These are phyloP conservation scores for Inga leiocalycina DNA, from an alignment of 306 rosid genomes.

Conservation along the genomic window DNA sequence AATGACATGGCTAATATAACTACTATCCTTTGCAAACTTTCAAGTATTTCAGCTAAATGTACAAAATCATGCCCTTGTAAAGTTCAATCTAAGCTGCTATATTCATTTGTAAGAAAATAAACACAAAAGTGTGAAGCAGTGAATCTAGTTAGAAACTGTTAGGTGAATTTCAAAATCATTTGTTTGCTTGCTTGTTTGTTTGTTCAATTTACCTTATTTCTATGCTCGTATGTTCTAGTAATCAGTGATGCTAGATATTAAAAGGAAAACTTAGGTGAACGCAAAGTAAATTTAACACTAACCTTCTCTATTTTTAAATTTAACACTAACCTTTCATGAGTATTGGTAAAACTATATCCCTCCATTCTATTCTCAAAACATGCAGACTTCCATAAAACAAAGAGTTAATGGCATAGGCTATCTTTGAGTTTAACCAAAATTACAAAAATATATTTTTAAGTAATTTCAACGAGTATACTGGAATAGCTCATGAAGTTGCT, in stretches of 20 bases:
- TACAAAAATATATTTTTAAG: background rate
- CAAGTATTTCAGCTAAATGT: background rate
- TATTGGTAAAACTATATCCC: background rate
- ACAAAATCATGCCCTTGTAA: background rate
- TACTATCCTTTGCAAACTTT: background rate
- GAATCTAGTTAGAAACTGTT: background rate
- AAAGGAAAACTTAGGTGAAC: no score
- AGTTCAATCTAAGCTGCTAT: background rate
- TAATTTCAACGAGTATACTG: background rate
- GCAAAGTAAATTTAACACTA: no score
- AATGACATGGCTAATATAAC: background rate
- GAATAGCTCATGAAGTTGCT: background rate
- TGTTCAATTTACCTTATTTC: background rate
- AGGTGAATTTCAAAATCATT: background rate
- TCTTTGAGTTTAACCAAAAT: background rate
- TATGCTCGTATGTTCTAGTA: background rate
- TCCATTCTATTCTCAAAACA: background rate
- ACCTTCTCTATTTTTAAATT: background rate
- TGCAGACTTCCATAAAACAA: background rate
- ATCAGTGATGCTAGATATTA: background rate
- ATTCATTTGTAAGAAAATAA: background rate
- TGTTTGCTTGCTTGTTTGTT: background rate
- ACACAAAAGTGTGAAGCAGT: background rate
- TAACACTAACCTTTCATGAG: background rate
- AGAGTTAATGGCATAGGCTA: background rate